These are phyloP conservation scores for Inga leiocalycina DNA, from an alignment of 306 rosid species.

Conservation along the genomic window DNA sequence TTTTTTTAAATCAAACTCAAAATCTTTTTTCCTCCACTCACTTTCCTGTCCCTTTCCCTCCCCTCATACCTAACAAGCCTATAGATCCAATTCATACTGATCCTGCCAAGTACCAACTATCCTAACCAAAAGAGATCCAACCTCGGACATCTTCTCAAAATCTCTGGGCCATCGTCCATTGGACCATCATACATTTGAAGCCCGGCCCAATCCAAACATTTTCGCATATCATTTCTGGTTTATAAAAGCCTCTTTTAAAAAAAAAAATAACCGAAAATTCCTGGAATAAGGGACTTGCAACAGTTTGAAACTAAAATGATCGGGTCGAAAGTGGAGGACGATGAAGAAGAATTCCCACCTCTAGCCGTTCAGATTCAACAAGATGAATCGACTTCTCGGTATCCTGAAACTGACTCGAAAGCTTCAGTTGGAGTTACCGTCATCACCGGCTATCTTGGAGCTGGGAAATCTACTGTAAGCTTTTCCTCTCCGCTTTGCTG, in stretches of 20 bases:
- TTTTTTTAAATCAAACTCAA: too few relatives aligned
- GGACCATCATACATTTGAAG: background rate
- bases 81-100: too few relatives aligned
- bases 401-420: constrained; percentile 23
- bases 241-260: too few relatives aligned
- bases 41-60: too few relatives aligned
- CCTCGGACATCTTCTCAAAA: too few relatives aligned
- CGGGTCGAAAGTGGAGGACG: constrained; percentile 57
- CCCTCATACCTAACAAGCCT: too few relatives aligned
- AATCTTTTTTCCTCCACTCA: too few relatives aligned
- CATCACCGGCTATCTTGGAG: constrained; percentile 95
- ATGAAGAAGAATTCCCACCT: constrained; percentile 74
- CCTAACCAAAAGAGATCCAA: too few relatives aligned
- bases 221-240: background rate
- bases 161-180: too few relatives aligned
- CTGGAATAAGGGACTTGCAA: background rate
- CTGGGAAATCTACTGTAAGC: constrained; percentile 94
- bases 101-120: too few relatives aligned
- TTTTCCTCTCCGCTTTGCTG: background rate
- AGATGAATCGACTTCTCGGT: constrained; percentile 33
- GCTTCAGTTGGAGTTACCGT: constrained; percentile 83
- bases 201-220: background rate
- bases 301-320: background rate
- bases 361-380: constrained; percentile 72
- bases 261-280: too few relatives aligned